Conservation (phyloP, 129 eudicot genomes). For the Oenanthe sinensis region DNA sequence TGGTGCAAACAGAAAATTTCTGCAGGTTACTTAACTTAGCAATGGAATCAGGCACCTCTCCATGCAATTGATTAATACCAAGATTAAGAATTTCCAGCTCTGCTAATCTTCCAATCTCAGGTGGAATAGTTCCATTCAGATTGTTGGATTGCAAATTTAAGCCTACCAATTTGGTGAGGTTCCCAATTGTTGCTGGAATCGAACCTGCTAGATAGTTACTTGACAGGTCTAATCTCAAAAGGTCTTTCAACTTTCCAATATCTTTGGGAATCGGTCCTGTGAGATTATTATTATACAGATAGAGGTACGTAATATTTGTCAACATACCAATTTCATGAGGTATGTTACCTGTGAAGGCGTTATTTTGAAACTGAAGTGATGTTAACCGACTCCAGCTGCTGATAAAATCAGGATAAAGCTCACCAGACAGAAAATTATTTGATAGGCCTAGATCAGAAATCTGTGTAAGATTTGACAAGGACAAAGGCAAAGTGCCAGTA, state of each 20-base stretch:
- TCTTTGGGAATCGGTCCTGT: slow-evolving; percentile 44
- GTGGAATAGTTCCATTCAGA: slow-evolving; percentile 56
- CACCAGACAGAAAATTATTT: not conserved
- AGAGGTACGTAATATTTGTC: slow-evolving; percentile 39
- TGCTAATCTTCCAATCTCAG: slow-evolving; percentile 48
- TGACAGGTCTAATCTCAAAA: not conserved
- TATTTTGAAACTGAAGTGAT: too few relatives aligned
- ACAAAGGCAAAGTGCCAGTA: not conserved
- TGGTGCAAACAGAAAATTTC: slow-evolving; percentile 23
- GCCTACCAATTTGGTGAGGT: slow-evolving; percentile 28
- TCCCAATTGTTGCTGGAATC: slow-evolving; percentile 48
- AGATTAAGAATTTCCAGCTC: slow-evolving; percentile 37
- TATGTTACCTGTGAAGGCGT: not conserved
- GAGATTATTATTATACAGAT: slow-evolving; percentile 32
- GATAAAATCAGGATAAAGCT: not conserved
- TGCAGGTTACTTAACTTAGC: slow-evolving; percentile 13
- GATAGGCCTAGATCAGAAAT: not conserved
- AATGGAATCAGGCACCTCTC: slow-evolving; percentile 50
- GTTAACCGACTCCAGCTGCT: too few relatives aligned
- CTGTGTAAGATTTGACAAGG: not conserved
- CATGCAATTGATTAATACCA: slow-evolving; percentile 36
- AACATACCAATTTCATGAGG: slow-evolving; percentile 57
- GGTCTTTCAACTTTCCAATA: not conserved
- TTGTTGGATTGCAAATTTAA: slow-evolving; percentile 43
- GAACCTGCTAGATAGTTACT: not conserved